Conservation (phyloP, 768 basidiomycete genomes). For the Floccularia luteovirens region DNA sequence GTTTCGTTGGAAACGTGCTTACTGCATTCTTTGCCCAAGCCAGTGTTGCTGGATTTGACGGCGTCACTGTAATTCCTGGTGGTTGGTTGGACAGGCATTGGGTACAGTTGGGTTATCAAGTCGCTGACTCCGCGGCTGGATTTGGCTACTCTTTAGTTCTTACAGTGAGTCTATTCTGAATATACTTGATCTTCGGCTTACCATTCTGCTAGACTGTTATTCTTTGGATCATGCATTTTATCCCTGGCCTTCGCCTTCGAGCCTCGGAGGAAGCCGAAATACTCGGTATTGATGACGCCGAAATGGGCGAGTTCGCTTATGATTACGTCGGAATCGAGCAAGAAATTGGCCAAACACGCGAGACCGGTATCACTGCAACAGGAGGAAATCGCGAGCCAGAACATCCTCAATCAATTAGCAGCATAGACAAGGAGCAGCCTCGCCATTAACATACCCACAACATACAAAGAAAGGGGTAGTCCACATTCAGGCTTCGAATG, state of each 20-base stretch:
- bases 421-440: too few species aligned
- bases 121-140: constrained; percentile 67
- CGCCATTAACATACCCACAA: too few species aligned
- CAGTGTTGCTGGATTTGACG: constrained; percentile 76
- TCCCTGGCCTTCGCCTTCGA: constrained; percentile 75
- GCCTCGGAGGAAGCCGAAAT: constrained; percentile 58
- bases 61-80: constrained; percentile 53
- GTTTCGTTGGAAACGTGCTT: constrained; percentile 73
- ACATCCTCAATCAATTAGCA: too few species aligned
- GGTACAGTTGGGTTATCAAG: constrained; percentile 78
- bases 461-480: too few species aligned
- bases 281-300: constrained; percentile 82
- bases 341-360: constrained; percentile 39
- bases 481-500: too few species aligned
- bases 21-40: constrained; percentile 86
- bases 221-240: constrained; percentile 82
- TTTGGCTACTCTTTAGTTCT: constrained; percentile 67
- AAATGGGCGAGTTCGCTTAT: constrained; percentile 88
- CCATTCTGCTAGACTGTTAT: constrained; percentile 52
- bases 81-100: constrained; percentile 87
- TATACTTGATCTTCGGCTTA: background rate
- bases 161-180: constrained; percentile 43
- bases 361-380: too few species aligned
- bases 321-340: constrained; percentile 78
- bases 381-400: too few species aligned